A percentile compares a stretch with the other conserved stretches of the same genome.
Conservation (phyloP, 129 eudicot species). For the Lonicera japonica region DNA sequence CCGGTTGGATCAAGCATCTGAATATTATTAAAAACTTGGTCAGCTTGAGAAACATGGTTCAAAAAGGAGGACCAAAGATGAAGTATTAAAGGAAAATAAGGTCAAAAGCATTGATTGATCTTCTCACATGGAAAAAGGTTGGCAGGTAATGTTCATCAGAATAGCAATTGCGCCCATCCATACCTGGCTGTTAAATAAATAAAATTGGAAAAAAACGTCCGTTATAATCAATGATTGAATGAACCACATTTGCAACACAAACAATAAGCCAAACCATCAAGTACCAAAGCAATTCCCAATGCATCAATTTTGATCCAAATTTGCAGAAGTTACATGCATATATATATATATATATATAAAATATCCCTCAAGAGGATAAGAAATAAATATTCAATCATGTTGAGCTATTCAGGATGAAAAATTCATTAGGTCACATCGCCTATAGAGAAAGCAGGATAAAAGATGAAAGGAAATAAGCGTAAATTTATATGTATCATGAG, state of each 20-base stretch:
- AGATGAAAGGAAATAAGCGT: no score
- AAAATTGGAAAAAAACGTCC: background rate
- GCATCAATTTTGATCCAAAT: no score
- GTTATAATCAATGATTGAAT: conserved; percentile 5
- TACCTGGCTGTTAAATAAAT: conserved; percentile 56
- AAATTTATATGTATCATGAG: no score
- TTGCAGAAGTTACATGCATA: background rate
- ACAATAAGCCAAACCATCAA: background rate
- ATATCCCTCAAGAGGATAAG: no score
- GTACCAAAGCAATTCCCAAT: background rate
- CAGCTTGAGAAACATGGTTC: background rate
- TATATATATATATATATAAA: no score
- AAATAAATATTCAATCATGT: no score
- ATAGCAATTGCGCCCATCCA: conserved; percentile 82
- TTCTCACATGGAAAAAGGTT: conserved; percentile 70
- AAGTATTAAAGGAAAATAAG: background rate
- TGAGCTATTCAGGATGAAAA: no score
- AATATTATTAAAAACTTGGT: conserved; percentile 5
- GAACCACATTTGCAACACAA: background rate
- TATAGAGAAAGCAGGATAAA: no score
- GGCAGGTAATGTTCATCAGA: conserved; percentile 94
- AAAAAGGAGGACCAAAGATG: background rate
- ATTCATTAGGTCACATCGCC: no score
- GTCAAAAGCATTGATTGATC: background rate
- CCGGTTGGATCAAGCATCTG: conserved; percentile 91